These are phyloP conservation scores for Tetraselmis chui DNA, from an alignment of 139 green algal genomes.

Conservation along the genomic window DNA sequence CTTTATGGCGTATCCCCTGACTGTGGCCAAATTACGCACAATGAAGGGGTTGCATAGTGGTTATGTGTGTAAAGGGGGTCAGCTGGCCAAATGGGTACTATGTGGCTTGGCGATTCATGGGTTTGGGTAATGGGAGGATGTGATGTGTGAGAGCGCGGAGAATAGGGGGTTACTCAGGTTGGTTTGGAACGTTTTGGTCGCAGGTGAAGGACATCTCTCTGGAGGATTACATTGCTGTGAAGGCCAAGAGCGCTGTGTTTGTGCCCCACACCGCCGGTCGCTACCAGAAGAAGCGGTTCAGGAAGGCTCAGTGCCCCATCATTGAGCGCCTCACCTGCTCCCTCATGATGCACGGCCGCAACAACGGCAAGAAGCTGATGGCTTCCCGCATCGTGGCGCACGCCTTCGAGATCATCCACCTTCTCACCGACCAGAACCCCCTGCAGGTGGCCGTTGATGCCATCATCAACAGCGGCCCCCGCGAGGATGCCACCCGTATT, in stretches of 20 bases:
- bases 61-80: neutral
- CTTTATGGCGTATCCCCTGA: too few relatives aligned
- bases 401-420: constrained; percentile 96
- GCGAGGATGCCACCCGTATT: constrained; percentile 98
- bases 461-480: constrained; percentile 98
- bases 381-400: constrained; percentile 95
- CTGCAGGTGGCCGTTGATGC: constrained; percentile 97
- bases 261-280: constrained; percentile 95
- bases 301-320: constrained; percentile 99
- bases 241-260: constrained; percentile 88
- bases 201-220: constrained; percentile 97
- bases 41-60: neutral
- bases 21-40: too few relatives aligned
- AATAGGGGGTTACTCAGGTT: too few relatives aligned
- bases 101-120: too few relatives aligned
- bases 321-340: constrained; percentile 90
- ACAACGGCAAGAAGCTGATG: constrained; percentile 99
- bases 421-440: constrained; percentile 98
- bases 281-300: constrained; percentile 97
- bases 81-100: too few relatives aligned
- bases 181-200: too few relatives aligned
- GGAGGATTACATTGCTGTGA: constrained; percentile 99
- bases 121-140: too few relatives aligned
- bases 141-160: too few relatives aligned
- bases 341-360: constrained; percentile 99